Conservation (phyloP, 2,329 filamentous ascomycete genomes). For the Ceratocystis eucalypticola region DNA sequence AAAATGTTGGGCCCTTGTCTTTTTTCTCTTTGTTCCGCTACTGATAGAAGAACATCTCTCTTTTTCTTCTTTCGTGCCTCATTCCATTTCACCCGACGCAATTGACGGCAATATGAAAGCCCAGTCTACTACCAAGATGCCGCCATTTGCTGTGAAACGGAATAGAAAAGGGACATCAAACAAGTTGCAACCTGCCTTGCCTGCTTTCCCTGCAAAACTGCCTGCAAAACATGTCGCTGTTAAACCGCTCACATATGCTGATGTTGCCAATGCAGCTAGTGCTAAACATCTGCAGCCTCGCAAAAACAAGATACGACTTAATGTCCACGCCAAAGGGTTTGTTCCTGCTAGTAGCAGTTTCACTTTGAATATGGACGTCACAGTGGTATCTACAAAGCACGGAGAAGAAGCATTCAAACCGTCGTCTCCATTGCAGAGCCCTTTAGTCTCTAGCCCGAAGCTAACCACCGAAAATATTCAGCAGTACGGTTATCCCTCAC, state of each 20-base stretch:
- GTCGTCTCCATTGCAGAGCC: neutral
- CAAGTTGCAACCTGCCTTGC: neutral
- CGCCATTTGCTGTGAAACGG: neutral
- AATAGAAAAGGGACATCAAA: no score
- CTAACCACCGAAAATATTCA: neutral
- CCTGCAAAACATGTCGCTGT: neutral
- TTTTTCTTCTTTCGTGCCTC: neutral
- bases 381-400: neutral
- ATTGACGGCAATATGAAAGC: neutral
- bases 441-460: neutral
- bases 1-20: neutral
- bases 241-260: neutral
- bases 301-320: conserved; percentile 22
- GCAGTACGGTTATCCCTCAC: conserved; percentile 12
- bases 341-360: conserved; percentile 9
- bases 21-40: neutral
- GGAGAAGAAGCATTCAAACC: neutral
- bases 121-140: neutral
- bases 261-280: neutral
- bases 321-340: conserved; percentile 11
- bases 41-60: no score
- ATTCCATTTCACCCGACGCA: neutral
- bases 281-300: neutral
- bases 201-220: neutral
- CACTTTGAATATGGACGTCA: neutral